Base-by-base conservation (phyloP, 1,284 basidiomycete species). In the Irpex lacteus region DNA sequence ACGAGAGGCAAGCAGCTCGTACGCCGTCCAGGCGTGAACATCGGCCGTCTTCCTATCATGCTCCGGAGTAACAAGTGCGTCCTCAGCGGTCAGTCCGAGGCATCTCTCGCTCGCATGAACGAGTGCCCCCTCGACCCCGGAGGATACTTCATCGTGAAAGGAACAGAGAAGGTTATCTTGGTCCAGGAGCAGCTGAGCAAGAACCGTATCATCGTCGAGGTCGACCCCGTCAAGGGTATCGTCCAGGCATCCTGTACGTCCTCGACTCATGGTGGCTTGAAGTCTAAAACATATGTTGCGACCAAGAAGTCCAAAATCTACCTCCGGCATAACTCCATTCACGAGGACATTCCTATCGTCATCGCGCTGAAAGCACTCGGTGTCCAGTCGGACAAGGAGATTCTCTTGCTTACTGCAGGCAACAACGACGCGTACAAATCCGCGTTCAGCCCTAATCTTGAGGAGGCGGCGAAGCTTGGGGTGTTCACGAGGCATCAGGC, bases 161-260 rank as follows among this genome's bases (percentile, higher is more conserved):
- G 98, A 11, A 99, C 98, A 18, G 98, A 99, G 78, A 99, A 99
- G 81, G 98, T 99, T 72, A 99, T 99, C 69, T 83, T 99, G 64
- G 97, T 99, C 1, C 98, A 99, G 77, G 98, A 99, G 76, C 98
- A 99, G 79, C 81, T 99, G 72, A 96, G 94, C 83, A 99, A 99
- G 82, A 99, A 99, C 78, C 88, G 98, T 64, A 99, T 99, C 74
- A 98, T 99, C 68, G 97, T 99, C 68, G 98, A 99, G 81, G 92
- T 91, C 47, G 94, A 98, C 77, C 80, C 86, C 5, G 90, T 91
- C 56, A 99, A 99, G 78, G 94, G 94, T 13, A 81, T 94, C 55
- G 96, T 98, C 0, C 95, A 95, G 73, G 96, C 98, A 7, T 97
- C 95, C 18, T 98, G 98, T 78, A 99, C 98, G 58, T 97, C 95